Evolutionary conservation across 192 early-diverging fungal species (phyloP).

Genomic region (Coemansia sp.): DNA sequence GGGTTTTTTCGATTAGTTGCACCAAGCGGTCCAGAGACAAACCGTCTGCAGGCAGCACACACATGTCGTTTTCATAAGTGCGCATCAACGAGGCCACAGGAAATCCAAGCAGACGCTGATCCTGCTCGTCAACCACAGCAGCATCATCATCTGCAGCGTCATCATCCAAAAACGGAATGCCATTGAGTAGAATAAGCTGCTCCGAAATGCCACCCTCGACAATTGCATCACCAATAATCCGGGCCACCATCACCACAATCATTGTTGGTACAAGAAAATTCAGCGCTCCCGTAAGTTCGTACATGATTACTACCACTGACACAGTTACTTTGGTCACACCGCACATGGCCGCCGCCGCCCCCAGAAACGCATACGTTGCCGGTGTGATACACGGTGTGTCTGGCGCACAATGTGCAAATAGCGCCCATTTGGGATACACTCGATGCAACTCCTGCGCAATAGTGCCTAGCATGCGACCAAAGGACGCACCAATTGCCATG

Average conservation of each 20-base stretch:
- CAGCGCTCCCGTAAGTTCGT: conserved; percentile 94
- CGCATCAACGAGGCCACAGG: conserved; percentile 59
- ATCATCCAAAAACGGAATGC: conserved; percentile 76
- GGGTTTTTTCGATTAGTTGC: conserved; percentile 52
- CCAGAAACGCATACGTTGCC: conserved; percentile 92
- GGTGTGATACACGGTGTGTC: conserved; percentile 87
- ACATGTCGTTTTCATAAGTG: conserved; percentile 36
- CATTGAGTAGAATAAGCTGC: conserved; percentile 74
- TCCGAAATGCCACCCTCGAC: conserved; percentile 75
- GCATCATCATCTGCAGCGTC: conserved; percentile 72
- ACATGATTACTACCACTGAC: conserved; percentile 95
- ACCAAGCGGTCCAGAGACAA: conserved; percentile 56
- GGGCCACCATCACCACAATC: conserved; percentile 76
- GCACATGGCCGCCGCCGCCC: conserved; percentile 84
- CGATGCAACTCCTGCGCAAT: conserved; percentile 67
- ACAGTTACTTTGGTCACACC: conserved; percentile 88
- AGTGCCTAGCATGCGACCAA: conserved; percentile 88
- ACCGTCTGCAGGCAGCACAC: conserved; percentile 60
- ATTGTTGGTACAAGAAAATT: conserved; percentile 81
- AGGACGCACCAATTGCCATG: conserved; percentile 89
- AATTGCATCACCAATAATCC: conserved; percentile 72
- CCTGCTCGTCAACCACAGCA: conserved; percentile 52
- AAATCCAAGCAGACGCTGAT: conserved; percentile 25
- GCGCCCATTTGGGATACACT: conserved; percentile 59
- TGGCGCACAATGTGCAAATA: conserved; percentile 77